Evolutionary conservation across 163 green algal genomes (phyloP), one percentile per base, ranked within the genome.

Genomic region (Chloromonas sp.): DNA sequence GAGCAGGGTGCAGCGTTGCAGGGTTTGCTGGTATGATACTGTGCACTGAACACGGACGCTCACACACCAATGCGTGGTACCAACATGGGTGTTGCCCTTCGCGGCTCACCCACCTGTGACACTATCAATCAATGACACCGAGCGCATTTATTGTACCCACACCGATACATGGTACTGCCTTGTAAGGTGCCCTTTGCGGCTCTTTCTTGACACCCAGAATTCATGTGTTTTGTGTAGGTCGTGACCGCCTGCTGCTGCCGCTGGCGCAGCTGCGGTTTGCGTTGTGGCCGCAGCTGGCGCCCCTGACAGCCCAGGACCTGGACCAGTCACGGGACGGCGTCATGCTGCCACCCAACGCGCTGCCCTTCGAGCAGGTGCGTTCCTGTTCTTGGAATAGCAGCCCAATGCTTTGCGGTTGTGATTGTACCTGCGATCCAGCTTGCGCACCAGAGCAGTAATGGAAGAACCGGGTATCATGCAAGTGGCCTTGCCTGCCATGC

Each of bases 191-290:
- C 36, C 36, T 36, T 36, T 36, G 36, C 36, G 36, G 36, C 36
- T 36, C 36, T 36, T 36, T 36, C 36, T 36, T 36, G 36, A 36
- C 36, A 36, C 36, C 36, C 36, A 36, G 36, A 36, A 36, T 36
- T 36, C 36, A 36, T 36, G 36, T 36, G 36, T 36, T 36, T 36
- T 36, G 36, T 11, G 66, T 85, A 58, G 90, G 86, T 5, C 59
- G 36, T 2, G 84, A 91, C 60, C 93, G 90, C 86, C 74, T 70
- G 1, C 84, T 82, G 1, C 87, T 93, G 84, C 84, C 88, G 14
- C 60, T 87, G 14, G 70, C 90, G 60, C 70, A 61, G 70, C 70
- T 82, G 0, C 84, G 82, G 66, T 92, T 89, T 60, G 90, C 62
- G 15, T 13, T 86, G 13, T 93, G 90, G 87, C 3, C 85, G 1